A percentile compares a stretch with the other conserved stretches of the same genome.
These are phyloP conservation scores for Trichophyton mentagrophytes DNA, from an alignment of 2,329 filamentous ascomycete species.

Conservation along the genomic window DNA sequence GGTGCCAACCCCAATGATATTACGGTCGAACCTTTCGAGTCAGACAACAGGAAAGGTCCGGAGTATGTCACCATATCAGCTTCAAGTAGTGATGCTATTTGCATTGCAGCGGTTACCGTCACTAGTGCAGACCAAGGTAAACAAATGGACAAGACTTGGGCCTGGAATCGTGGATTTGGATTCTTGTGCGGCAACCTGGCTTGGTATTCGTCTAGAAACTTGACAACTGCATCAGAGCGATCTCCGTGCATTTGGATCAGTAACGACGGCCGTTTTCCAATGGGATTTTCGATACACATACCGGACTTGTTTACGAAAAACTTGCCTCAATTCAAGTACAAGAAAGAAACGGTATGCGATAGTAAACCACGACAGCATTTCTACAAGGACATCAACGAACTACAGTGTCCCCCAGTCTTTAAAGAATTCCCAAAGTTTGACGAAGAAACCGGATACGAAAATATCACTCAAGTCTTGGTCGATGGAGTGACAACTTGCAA, in stretches of 20 bases:
- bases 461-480: background rate
- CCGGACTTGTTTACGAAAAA: conserved; percentile 3
- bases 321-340: background rate
- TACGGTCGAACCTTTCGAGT: background rate
- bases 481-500: background rate
- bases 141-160: background rate
- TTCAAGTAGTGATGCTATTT: background rate
- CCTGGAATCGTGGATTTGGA: background rate
- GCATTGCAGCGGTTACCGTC: background rate
- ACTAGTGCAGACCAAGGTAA: background rate
- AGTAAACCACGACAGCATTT: background rate
- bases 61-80: background rate
- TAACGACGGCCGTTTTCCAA: conserved; percentile 2
- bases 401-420: background rate
- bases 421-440: background rate
- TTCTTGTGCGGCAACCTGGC: background rate
- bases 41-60: background rate
- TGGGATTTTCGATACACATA: conserved; percentile 3
- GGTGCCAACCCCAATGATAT: background rate
- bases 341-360: background rate
- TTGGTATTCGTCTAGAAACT: background rate
- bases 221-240: background rate
- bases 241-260: conserved; percentile 4
- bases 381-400: background rate
- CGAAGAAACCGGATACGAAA: background rate